Evolutionary conservation across 108 stramenopile genomes (phyloP).

Genomic region (Aureococcus anophagefferens): DNA sequence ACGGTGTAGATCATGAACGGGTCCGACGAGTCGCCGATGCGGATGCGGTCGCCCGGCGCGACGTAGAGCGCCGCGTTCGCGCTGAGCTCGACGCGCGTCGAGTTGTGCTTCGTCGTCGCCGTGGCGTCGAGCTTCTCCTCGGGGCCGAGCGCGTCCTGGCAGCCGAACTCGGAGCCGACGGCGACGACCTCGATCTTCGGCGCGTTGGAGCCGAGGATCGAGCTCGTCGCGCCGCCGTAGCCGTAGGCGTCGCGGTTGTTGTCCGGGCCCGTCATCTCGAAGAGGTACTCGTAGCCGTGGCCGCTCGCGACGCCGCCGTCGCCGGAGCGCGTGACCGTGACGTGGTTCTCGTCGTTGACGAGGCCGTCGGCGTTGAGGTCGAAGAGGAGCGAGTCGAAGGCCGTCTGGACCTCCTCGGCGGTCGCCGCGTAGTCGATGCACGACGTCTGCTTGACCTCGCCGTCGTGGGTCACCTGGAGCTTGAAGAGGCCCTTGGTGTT

Average conservation of each 20-base stretch:
- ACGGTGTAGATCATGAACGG: neutral
- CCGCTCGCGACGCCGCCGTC: constrained; percentile 64
- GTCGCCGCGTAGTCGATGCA: constrained; percentile 49
- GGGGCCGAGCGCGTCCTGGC: constrained; percentile 50
- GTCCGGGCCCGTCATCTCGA: constrained; percentile 26
- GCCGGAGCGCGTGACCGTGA: constrained; percentile 45
- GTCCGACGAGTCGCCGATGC: constrained; percentile 14
- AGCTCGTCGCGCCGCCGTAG: constrained; percentile 32
- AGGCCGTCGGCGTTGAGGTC: constrained; percentile 54
- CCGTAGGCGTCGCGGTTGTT: constrained; percentile 17
- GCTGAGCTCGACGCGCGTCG: neutral
- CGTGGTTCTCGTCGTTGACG: constrained; percentile 42
- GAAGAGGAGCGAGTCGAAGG: constrained; percentile 39
- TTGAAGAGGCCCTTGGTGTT: constrained; percentile 27
- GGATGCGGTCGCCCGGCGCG: constrained; percentile 30
- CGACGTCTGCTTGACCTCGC: constrained; percentile 24
- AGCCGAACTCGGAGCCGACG: constrained; percentile 46
- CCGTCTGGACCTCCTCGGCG: constrained; percentile 37
- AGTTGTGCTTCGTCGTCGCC: neutral
- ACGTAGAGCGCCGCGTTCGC: neutral
- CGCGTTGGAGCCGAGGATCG: constrained; percentile 46
- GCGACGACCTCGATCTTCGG: constrained; percentile 39
- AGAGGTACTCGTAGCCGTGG: constrained; percentile 55
- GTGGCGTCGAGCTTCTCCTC: constrained; percentile 9
- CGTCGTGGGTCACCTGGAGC: constrained; percentile 21